These are phyloP conservation scores for Phragmites australis DNA, from an alignment of 176 grass and related monocot species.

Conservation along the genomic window DNA sequence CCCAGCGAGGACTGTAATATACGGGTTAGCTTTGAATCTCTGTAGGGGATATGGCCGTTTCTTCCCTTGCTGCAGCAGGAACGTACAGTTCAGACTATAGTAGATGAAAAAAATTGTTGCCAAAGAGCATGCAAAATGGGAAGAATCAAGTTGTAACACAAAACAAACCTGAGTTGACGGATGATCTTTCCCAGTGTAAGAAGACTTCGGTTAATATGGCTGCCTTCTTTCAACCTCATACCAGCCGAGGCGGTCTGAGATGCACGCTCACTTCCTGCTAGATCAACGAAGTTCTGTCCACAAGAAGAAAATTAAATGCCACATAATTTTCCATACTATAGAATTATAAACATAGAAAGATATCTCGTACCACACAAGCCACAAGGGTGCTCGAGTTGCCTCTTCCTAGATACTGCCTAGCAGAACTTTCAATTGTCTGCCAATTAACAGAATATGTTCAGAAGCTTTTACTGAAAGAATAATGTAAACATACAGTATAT, in stretches of 20 bases:
- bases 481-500: slow-evolving; percentile 1
- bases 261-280: slow-evolving; percentile 94
- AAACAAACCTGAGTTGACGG: slow-evolving; percentile 84
- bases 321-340: slow-evolving; percentile 7
- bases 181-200: slow-evolving; percentile 90
- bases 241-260: slow-evolving; percentile 85
- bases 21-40: slow-evolving; percentile 92
- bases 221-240: slow-evolving; percentile 90
- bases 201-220: slow-evolving; percentile 94
- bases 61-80: slow-evolving; percentile 73
- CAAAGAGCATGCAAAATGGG: slow-evolving; percentile 5
- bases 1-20: slow-evolving; percentile 87
- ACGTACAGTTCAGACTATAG: slow-evolving; percentile 28
- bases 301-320: slow-evolving; percentile 37
- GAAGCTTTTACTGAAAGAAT: neutral
- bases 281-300: slow-evolving; percentile 93
- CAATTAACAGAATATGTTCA: slow-evolving; percentile 35
- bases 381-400: slow-evolving; percentile 73
- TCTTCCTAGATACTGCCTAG: slow-evolving; percentile 56
- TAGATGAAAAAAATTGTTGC: neutral
- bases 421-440: slow-evolving; percentile 93
- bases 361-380: slow-evolving; percentile 74
- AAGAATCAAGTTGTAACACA: slow-evolving; percentile 19
- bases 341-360: neutral
- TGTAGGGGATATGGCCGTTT: slow-evolving; percentile 86